A percentile compares a stretch with the other conserved stretches of the same genome.
phyloP scores from a whole-genome alignment of 306 rosid genomes.

The Pterocarpus macrocarpus region DNA sequence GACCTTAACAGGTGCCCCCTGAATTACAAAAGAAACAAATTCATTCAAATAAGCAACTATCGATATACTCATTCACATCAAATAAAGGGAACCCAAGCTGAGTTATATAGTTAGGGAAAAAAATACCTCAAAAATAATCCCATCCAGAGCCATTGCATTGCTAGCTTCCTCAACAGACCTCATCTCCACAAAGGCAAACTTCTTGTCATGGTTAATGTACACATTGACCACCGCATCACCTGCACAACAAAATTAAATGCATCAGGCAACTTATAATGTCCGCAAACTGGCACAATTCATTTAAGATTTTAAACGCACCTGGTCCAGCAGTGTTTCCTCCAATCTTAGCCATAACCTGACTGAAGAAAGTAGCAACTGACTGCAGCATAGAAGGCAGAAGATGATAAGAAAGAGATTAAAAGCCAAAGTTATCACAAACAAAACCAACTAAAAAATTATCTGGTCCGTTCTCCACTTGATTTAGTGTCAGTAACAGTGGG shows the following conservation, averaged over 20 bases:
- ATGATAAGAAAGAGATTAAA: background rate
- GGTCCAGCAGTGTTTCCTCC: conserved; percentile 99
- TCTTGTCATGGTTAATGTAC: conserved; percentile 97
- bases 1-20: conserved; percentile 99
- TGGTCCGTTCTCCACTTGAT: background rate
- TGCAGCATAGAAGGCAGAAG: conserved; percentile 56
- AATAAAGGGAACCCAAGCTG: background rate
- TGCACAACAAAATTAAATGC: conserved; percentile 43
- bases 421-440: conserved; percentile 1
- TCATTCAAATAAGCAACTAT: background rate
- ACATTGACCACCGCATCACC: conserved; percentile 99
- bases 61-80: background rate
- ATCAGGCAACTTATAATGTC: background rate
- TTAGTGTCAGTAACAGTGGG: background rate
- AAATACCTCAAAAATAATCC: conserved; percentile 93
- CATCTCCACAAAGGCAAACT: conserved; percentile 99
- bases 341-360: conserved; percentile 95
- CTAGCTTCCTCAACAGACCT: conserved; percentile 99
- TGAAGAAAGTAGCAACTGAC: conserved; percentile 98
- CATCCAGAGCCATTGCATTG: conserved; percentile 99
- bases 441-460: background rate
- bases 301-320: conserved; percentile 55
- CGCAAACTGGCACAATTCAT: background rate
- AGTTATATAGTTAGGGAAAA: background rate
- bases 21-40: conserved; percentile 37